Percentiles rank a stretch among this genome's conserved stretches.
These are phyloP conservation scores for Scorias spongiosa DNA, from an alignment of 2,329 filamentous ascomycete genomes.

Conservation along the genomic window DNA sequence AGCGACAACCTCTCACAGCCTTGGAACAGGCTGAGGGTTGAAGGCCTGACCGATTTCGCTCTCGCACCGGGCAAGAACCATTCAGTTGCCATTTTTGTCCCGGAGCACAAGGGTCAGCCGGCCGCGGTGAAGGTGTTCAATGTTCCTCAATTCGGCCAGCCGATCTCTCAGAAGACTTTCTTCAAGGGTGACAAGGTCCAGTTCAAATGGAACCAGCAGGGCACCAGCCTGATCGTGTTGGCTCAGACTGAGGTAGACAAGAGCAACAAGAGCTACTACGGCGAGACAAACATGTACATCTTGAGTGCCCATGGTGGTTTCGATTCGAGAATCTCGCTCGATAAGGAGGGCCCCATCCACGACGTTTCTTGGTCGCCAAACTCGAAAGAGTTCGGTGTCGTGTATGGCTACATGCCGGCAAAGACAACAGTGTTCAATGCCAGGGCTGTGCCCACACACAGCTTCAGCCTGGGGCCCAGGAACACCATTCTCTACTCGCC, in stretches of 20 bases:
- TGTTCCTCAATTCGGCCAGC: conserved; percentile 67
- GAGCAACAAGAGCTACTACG: conserved; percentile 98
- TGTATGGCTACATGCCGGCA: conserved; percentile 98
- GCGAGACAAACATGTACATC: conserved; percentile 92
- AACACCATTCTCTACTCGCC: conserved; percentile 95
- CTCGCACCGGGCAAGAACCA: conserved; percentile 80
- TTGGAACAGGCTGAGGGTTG: conserved; percentile 89
- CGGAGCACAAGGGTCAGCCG: conserved; percentile 85
- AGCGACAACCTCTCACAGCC: conserved; percentile 71
- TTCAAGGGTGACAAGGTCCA: conserved; percentile 99
- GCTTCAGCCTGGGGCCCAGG: conserved; percentile 71
- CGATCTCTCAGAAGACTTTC: conserved; percentile 94
- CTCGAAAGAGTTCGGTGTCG: conserved; percentile 91
- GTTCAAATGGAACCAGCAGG: conserved; percentile 90
- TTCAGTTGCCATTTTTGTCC: conserved; percentile 86
- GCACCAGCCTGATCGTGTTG: conserved; percentile 82
- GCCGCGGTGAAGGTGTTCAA: conserved; percentile 89
- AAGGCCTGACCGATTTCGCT: conserved; percentile 80
- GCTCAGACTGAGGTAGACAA: conserved; percentile 97
- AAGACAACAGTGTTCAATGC: conserved; percentile 97
- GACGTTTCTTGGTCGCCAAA: conserved; percentile 98
- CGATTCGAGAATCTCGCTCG: conserved; percentile 65
- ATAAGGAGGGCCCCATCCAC: conserved; percentile 96
- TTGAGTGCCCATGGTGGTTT: conserved; percentile 83
- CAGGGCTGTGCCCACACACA: conserved; percentile 67